phyloP scores from a whole-genome alignment of 2,329 filamentous ascomycete species.

The Geosmithia morbida region DNA sequence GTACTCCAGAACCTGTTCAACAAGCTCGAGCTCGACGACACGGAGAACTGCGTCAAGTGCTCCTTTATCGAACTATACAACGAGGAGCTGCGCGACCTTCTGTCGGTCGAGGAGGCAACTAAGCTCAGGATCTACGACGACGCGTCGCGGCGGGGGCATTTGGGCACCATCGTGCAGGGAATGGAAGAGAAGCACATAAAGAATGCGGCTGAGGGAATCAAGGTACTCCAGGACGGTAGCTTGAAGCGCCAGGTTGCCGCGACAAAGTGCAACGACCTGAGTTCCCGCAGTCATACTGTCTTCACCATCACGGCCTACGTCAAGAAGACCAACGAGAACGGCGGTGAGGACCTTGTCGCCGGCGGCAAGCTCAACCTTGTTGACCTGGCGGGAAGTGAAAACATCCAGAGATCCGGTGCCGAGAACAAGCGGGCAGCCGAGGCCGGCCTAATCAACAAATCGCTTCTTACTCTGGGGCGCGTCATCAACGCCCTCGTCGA shows the following conservation, averaged over 20 bases:
- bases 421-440: constrained; percentile 96
- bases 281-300: constrained; percentile 91
- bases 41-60: constrained; percentile 85
- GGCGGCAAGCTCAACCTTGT: constrained; percentile 93
- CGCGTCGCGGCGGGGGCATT: constrained; percentile 69
- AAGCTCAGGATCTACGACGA: constrained; percentile 97
- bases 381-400: constrained; percentile 92
- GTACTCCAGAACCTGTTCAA: constrained; percentile 77
- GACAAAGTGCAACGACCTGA: constrained; percentile 98
- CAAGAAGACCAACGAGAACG: constrained; percentile 66
- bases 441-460: constrained; percentile 96
- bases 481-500: constrained; percentile 98
- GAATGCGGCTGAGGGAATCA: constrained; percentile 71
- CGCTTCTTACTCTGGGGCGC: constrained; percentile 79
- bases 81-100: constrained; percentile 83
- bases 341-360: constrained; percentile 79
- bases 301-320: constrained; percentile 92
- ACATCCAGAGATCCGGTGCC: constrained; percentile 90
- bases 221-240: constrained; percentile 76
- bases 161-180: constrained; percentile 79
- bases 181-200: constrained; percentile 96
- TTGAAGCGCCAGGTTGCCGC: constrained; percentile 94
- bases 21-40: constrained; percentile 64
- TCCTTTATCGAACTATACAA: constrained; percentile 99
- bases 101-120: constrained; percentile 63